These are phyloP conservation scores for Magnusiomyces paraingens DNA, from an alignment of 1,139 yeast species.

Conservation along the genomic window DNA sequence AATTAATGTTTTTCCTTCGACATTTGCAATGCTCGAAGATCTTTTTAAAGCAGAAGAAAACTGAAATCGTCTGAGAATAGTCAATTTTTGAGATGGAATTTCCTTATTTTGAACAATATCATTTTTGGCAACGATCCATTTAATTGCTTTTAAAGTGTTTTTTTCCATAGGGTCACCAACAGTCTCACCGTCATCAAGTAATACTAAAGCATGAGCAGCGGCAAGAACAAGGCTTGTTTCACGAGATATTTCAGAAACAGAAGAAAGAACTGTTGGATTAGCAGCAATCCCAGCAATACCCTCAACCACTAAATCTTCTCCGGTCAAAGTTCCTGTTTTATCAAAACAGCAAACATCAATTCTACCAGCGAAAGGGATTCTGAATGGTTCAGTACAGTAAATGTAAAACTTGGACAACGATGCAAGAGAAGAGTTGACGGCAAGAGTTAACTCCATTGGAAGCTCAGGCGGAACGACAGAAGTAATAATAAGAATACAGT, in stretches of 20 bases:
- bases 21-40: conserved; percentile 79
- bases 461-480: conserved; percentile 99
- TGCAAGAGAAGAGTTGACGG: conserved; percentile 85
- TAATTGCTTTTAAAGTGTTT: conserved; percentile 83
- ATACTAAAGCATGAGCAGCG: conserved; percentile 93
- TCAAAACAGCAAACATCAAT: conserved; percentile 98
- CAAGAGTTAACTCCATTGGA: conserved; percentile 99
- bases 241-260: conserved; percentile 55
- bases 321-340: conserved; percentile 96
- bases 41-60: conserved; percentile 94
- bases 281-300: conserved; percentile 79
- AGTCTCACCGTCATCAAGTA: conserved; percentile 89
- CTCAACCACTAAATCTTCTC: conserved; percentile 92
- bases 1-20: conserved; percentile 54
- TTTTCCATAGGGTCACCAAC: conserved; percentile 99
- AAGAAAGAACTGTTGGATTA: conserved; percentile 51
- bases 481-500: conserved; percentile 91
- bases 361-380: conserved; percentile 97
- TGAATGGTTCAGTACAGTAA: conserved; percentile 97
- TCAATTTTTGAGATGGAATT: conserved; percentile 41
- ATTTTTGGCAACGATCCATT: conserved; percentile 75
- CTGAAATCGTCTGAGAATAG: conserved; percentile 88
- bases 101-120: conserved; percentile 37
- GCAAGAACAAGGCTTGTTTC: conserved; percentile 75
- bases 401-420: conserved; percentile 82